These are phyloP conservation scores for Dimargaris cristalligena DNA, from an alignment of 192 early-diverging fungal genomes.

Conservation along the genomic window DNA sequence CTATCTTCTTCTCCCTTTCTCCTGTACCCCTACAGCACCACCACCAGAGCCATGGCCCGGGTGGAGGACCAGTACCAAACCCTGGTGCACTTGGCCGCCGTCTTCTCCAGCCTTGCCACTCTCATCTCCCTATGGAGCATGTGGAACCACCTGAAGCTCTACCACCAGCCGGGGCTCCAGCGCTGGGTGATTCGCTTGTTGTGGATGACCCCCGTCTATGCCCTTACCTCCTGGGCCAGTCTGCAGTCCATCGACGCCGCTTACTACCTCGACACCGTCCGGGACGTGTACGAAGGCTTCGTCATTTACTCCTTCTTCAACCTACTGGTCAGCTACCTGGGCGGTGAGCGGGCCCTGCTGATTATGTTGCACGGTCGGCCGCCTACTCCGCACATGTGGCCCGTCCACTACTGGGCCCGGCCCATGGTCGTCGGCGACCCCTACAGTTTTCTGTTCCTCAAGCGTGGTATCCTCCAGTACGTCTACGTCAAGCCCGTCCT, in stretches of 20 bases:
- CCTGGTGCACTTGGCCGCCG: slow-evolving; percentile 20
- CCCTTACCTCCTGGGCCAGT: slow-evolving; percentile 59
- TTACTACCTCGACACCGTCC: slow-evolving; percentile 75
- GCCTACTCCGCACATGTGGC: slow-evolving; percentile 65
- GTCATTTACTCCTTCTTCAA: slow-evolving; percentile 92
- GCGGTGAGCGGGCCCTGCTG: slow-evolving; percentile 72
- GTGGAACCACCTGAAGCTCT: slow-evolving; percentile 32
- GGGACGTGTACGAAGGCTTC: slow-evolving; percentile 91
- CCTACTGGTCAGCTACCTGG: slow-evolving; percentile 69
- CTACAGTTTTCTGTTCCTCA: slow-evolving; percentile 68
- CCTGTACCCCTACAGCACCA: too few relatives aligned
- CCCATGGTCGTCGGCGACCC: slow-evolving; percentile 78
- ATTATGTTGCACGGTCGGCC: slow-evolving; percentile 62
- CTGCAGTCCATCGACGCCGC: slow-evolving; percentile 54
- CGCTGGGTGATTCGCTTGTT: slow-evolving; percentile 48
- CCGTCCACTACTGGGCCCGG: slow-evolving; percentile 47
- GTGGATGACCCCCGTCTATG: slow-evolving; percentile 73
- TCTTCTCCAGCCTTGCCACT: slow-evolving; percentile 26
- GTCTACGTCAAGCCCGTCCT: slow-evolving; percentile 75
- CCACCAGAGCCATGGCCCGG: too few relatives aligned
- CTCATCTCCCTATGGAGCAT: slow-evolving; percentile 23
- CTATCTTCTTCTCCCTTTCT: too few relatives aligned
- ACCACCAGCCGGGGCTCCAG: slow-evolving; percentile 35
- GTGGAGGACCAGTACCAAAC: background rate
- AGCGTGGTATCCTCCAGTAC: slow-evolving; percentile 86